These are phyloP conservation scores for Clonostachys sp. DNA, from an alignment of 2,329 filamentous ascomycete species.

Conservation along the genomic window DNA sequence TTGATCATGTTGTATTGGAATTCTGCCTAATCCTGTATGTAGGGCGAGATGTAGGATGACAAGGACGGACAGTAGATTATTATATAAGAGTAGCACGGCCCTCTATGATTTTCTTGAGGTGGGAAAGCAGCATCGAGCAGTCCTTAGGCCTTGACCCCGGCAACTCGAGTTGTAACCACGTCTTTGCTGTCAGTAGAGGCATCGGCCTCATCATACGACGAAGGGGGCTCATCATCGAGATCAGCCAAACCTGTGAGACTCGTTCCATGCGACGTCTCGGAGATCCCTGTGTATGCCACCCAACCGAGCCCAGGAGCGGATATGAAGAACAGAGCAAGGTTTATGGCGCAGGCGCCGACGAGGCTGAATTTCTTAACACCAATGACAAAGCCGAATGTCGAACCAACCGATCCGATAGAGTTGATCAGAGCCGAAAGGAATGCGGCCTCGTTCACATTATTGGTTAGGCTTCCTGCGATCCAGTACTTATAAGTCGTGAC, in stretches of 20 bases:
- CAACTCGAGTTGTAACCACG: no score
- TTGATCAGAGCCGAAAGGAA: not conserved
- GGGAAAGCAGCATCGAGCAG: no score
- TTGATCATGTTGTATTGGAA: no score
- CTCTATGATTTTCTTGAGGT: no score
- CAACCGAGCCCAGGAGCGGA: not conserved
- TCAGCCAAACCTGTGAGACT: not conserved
- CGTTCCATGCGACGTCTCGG: not conserved
- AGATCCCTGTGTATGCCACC: not conserved
- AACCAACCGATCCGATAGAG: not conserved
- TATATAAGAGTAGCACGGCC: no score
- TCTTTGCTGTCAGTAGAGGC: no score
- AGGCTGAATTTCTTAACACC: not conserved
- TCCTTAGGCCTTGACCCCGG: no score
- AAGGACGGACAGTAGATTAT: no score
- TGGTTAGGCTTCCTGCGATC: not conserved
- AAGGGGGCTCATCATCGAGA: no score
- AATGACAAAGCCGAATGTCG: not conserved
- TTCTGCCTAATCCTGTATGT: no score
- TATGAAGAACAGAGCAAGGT: not conserved
- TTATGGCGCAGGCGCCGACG: not conserved
- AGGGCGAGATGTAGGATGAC: no score
- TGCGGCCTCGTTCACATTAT: not conserved
- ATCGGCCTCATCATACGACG: no score
- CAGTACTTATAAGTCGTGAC: constrained; percentile 1